phyloP scores from a whole-genome alignment of 139 green algal species.

The Nannochloris sp. region DNA sequence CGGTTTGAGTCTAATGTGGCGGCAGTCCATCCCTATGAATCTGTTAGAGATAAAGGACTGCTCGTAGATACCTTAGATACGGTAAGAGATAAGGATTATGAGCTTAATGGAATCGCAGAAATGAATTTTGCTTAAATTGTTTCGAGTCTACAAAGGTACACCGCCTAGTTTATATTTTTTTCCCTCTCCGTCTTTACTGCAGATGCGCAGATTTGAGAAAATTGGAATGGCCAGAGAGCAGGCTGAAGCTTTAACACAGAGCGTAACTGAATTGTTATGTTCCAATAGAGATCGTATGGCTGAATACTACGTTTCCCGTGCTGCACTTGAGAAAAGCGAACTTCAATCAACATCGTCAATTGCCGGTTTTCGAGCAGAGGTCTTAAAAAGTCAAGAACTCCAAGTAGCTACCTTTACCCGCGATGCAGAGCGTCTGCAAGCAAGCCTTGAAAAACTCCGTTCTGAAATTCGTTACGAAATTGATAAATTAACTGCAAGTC shows the following conservation, averaged over 20 bases:
- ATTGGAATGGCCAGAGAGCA: constrained; percentile 44
- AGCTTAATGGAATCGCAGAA: too few relatives aligned
- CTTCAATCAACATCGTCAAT: constrained; percentile 63
- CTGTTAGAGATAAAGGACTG: constrained; percentile 11
- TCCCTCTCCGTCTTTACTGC: neutral
- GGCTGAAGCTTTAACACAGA: constrained; percentile 53
- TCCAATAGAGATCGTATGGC: constrained; percentile 57
- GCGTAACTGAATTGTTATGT: constrained; percentile 65
- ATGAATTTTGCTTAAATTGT: too few relatives aligned
- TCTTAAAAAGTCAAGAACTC: constrained; percentile 72
- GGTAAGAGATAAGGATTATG: too few relatives aligned
- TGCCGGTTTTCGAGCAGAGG: constrained; percentile 65
- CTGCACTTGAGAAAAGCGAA: constrained; percentile 63
- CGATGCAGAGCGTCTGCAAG: constrained; percentile 79
- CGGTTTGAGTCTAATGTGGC: neutral
- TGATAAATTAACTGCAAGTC: constrained; percentile 86
- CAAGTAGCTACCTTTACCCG: constrained; percentile 42
- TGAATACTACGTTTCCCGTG: constrained; percentile 55
- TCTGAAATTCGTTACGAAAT: constrained; percentile 87
- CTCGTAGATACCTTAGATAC: constrained; percentile 37
- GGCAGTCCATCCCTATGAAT: too few relatives aligned
- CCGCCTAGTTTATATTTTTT: neutral
- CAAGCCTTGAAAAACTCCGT: constrained; percentile 82
- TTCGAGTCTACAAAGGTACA: too few relatives aligned
- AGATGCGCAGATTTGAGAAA: constrained; percentile 38